Evolutionary conservation across 768 basidiomycete species (phyloP).

Genomic region (Trametes maxima): DNA sequence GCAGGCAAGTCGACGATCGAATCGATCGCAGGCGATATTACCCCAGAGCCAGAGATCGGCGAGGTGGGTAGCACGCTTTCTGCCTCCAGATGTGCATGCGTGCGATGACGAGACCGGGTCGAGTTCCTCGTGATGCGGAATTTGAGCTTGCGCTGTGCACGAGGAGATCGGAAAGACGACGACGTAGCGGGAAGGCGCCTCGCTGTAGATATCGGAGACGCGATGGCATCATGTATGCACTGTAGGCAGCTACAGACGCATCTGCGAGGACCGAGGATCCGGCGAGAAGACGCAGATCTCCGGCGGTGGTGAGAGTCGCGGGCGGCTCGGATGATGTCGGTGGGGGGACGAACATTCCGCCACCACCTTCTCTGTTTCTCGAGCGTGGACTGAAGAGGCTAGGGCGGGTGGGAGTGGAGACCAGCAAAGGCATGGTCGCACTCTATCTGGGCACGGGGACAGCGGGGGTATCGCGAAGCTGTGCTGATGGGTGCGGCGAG

Average conservation of each 20-base stretch:
- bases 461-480: slow-evolving; percentile 8
- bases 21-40: slow-evolving; percentile 7
- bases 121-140: not conserved
- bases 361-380: slow-evolving; percentile 1
- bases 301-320: slow-evolving; percentile 1
- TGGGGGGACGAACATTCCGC: slow-evolving; percentile 1
- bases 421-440: slow-evolving; percentile 2
- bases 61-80: not conserved
- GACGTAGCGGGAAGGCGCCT: not conserved
- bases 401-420: slow-evolving; percentile 8
- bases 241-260: not conserved
- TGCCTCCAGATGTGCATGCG: not conserved
- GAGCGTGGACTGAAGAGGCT: slow-evolving; percentile 8
- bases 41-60: not conserved
- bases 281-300: slow-evolving; percentile 18
- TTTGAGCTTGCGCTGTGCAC: not conserved
- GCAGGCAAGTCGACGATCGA: slow-evolving; percentile 6
- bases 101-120: not conserved
- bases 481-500: slow-evolving; percentile 3
- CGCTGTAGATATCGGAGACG: not conserved
- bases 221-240: slow-evolving; percentile 13
- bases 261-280: slow-evolving; percentile 11
- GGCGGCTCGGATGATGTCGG: not conserved
- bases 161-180: not conserved
- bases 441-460: slow-evolving; percentile 16